phyloP scores from a whole-genome alignment of 805 yeast species.

The Metschnikowia aberdeeniae region DNA sequence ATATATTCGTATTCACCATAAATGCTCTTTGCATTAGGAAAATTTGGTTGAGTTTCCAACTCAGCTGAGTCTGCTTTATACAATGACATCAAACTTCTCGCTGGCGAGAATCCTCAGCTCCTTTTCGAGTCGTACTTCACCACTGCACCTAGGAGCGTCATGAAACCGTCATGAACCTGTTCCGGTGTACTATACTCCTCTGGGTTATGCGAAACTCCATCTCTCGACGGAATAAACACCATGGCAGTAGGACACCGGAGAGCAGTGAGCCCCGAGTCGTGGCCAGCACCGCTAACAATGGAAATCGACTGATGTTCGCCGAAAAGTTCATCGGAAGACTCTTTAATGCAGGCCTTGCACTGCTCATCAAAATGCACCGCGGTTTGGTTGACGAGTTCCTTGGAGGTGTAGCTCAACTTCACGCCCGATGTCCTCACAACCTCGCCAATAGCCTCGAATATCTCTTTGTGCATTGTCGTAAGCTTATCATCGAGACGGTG shows the following conservation, averaged over 20 bases:
- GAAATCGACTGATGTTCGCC: slow-evolving; percentile 41
- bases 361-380: slow-evolving; percentile 55
- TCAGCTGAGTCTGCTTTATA: too few relatives aligned
- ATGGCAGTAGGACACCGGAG: slow-evolving; percentile 61
- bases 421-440: slow-evolving; percentile 31
- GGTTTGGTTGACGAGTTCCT: slow-evolving; percentile 46
- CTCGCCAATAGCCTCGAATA: slow-evolving; percentile 32
- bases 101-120: too few relatives aligned
- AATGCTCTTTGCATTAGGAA: too few relatives aligned
- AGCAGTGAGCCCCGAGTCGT: slow-evolving; percentile 62
- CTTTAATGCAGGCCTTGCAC: slow-evolving; percentile 48
- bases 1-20: too few relatives aligned
- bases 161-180: slow-evolving; percentile 56
- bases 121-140: slow-evolving; percentile 27
- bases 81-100: too few relatives aligned
- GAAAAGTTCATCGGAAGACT: slow-evolving; percentile 48
- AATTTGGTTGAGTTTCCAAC: too few relatives aligned
- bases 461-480: slow-evolving; percentile 33
- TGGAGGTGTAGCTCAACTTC: slow-evolving; percentile 37
- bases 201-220: slow-evolving; percentile 66
- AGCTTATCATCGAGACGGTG: slow-evolving; percentile 46
- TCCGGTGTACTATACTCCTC: slow-evolving; percentile 63
- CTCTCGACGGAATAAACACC: slow-evolving; percentile 68
- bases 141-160: slow-evolving; percentile 48
- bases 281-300: slow-evolving; percentile 70